Evolutionary conservation across 805 yeast genomes (phyloP).

Genomic region (Ogataea methanolica): DNA sequence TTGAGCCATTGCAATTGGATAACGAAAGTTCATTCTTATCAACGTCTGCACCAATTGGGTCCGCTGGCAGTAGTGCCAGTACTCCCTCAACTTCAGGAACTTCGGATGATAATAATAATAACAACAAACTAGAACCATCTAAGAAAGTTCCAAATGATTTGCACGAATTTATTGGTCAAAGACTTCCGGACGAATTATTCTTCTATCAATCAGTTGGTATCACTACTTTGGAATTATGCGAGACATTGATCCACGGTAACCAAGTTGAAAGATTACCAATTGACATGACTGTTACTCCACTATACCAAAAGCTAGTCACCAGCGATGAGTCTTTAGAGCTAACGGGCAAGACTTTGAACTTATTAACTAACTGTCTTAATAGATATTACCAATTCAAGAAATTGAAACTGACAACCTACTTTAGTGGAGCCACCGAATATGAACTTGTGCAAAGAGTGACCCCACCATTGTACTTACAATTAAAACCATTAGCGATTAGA

Average conservation of each 20-base stretch:
- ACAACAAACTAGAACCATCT: constrained; percentile 5
- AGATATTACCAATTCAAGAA: constrained; percentile 81
- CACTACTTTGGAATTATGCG: constrained; percentile 56
- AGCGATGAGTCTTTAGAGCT: constrained; percentile 41
- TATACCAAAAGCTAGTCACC: constrained; percentile 53
- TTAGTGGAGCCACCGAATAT: constrained; percentile 17
- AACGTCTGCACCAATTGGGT: not conserved
- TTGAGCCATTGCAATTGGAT: constrained; percentile 43
- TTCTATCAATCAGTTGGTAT: constrained; percentile 80
- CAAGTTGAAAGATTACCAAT: constrained; percentile 60
- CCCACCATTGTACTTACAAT: constrained; percentile 46
- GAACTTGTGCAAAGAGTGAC: constrained; percentile 48
- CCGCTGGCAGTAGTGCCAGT: constrained; percentile 9
- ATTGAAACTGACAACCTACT: constrained; percentile 42
- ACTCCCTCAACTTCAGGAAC: constrained; percentile 4
- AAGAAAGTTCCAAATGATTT: constrained; percentile 66
- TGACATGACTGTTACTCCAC: constrained; percentile 52
- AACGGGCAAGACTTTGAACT: constrained; percentile 58
- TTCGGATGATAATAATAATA: constrained; percentile 1
- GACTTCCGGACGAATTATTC: constrained; percentile 80
- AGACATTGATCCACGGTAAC: constrained; percentile 61
- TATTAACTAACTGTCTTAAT: constrained; percentile 67
- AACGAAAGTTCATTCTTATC: constrained; percentile 17
- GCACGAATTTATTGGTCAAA: constrained; percentile 76
- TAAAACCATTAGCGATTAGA: constrained; percentile 30